Base-by-base conservation (phyloP, 805 yeast genomes). In the Lachancea mirantina region DNA sequence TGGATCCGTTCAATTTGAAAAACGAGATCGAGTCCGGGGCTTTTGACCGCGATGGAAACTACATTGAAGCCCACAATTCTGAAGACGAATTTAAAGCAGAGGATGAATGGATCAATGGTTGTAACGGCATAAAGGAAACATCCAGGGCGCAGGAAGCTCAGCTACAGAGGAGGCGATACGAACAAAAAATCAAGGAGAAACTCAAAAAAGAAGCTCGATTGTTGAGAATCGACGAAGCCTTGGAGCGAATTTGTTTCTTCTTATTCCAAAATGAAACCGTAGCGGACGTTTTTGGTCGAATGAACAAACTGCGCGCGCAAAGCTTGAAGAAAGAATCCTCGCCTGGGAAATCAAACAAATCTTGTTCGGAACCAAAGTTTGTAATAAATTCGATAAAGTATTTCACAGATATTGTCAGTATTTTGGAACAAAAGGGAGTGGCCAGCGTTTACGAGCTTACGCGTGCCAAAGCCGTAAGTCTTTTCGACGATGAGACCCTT, bases 11-110 rank as follows among this genome's bases (percentile, higher is more conserved):
- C 46, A 62, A 68, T 48, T 45, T 75, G 23, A 51, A 63, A 7
- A 61, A 68, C 19, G 82, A 75, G 46, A 49, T 57, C n/a, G 59
- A 62, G 28, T 62, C 62, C 26, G 81, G 79, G 0, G 50, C 42
- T 4, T 69, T 72, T 40, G 78, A 74, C 42, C 58, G 58, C 19
- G 65, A 63, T 36, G 78, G 79, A 3, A 71, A 70, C 41, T 73
- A 61, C 41, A 50, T 64, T n/a, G 54, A 61, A 28, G 45, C 50
- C 5, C 47, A 55, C 2, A 51, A 50, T 5, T 51, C 51, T 14
- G 57, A 56, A 8, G 58, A 51, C 4, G 52, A 45, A 5, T 49
- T 46, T 6, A 14, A 26, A 7, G 21, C 28, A 5, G 39, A 43
- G 25, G 52, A 46, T 19, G 33, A 37, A 17, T 55, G 58, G 58